phyloP scores from a whole-genome alignment of 2,329 filamentous ascomycete genomes.

The Phaeosphaeria sp. region DNA sequence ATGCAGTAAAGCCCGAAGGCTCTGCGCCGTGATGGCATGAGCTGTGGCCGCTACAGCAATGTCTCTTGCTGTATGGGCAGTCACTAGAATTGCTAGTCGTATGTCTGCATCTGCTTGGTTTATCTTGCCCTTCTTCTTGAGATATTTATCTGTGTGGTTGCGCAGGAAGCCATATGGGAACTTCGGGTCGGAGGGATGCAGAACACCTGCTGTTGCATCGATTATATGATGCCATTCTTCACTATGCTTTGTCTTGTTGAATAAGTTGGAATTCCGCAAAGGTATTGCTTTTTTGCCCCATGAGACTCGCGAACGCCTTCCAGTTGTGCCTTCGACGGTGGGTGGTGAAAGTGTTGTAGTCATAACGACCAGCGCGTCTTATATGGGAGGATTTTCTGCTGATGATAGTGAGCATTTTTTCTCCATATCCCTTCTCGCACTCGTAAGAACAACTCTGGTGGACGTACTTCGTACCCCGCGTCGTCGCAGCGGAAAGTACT shows the following conservation, averaged over 20 bases:
- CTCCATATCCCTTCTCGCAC: background rate
- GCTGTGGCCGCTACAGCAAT: slow-evolving; percentile 39
- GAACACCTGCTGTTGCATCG: slow-evolving; percentile 26
- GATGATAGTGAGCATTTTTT: background rate
- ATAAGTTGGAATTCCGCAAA: slow-evolving; percentile 20
- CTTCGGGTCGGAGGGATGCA: slow-evolving; percentile 31
- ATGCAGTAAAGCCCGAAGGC: slow-evolving; percentile 28
- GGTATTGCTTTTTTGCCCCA: slow-evolving; percentile 20
- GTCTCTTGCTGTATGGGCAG: slow-evolving; percentile 26
- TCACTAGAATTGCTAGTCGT: slow-evolving; percentile 28
- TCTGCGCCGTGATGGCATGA: slow-evolving; percentile 34
- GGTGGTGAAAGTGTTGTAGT: background rate
- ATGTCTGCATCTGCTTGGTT: slow-evolving; percentile 29
- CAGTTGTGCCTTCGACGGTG: slow-evolving; percentile 8
- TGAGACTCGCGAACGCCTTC: slow-evolving; percentile 15
- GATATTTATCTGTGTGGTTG: slow-evolving; percentile 35
- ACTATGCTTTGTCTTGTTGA: slow-evolving; percentile 33
- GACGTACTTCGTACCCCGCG: background rate
- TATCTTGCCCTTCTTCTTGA: slow-evolving; percentile 41
- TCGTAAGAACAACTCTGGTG: background rate
- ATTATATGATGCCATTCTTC: slow-evolving; percentile 39
- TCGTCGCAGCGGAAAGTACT: background rate
- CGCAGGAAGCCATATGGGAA: slow-evolving; percentile 32
- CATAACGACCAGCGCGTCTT: background rate
- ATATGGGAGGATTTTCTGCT: background rate